Evolutionary conservation across 148 eudicot genomes (phyloP).

Genomic region (Fagopyrum homotropicum): DNA sequence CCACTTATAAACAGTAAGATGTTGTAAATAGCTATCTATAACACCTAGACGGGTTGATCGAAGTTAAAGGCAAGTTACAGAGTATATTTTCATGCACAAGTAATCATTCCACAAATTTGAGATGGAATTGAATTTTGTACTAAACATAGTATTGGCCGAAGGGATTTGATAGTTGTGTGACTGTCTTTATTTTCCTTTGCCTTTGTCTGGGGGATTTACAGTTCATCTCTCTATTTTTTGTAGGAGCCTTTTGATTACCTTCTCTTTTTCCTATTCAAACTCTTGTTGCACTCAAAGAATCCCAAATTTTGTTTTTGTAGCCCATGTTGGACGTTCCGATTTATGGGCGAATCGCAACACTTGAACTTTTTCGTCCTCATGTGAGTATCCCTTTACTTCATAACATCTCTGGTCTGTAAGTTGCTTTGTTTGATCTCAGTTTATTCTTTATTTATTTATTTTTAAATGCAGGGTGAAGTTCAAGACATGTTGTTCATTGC

Average conservation of each 20-base stretch:
- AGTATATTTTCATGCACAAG: background rate
- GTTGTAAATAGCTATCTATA: background rate
- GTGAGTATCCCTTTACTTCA: constrained; percentile 39
- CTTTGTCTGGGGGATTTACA: background rate
- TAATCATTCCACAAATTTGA: background rate
- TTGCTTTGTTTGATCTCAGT: constrained; percentile 6
- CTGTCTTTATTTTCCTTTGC: background rate
- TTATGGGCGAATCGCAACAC: constrained; percentile 94
- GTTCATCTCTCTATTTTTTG: background rate
- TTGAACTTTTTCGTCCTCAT: constrained; percentile 93
- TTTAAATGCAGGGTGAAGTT: constrained; percentile 67
- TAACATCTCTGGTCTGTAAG: background rate
- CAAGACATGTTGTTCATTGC: constrained; percentile 93
- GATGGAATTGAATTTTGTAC: background rate
- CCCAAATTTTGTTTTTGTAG: constrained; percentile 26
- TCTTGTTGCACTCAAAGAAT: background rate
- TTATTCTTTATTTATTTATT: constrained; percentile 10
- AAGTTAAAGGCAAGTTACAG: background rate
- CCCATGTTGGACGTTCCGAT: constrained; percentile 97
- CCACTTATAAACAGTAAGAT: background rate
- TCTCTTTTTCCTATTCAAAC: background rate
- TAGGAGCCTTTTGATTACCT: background rate
- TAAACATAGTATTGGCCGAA: background rate
- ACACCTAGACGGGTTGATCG: background rate
- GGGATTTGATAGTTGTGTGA: background rate